phyloP scores from a whole-genome alignment of 345 rosid genomes.

The Hevea brasiliensis region DNA sequence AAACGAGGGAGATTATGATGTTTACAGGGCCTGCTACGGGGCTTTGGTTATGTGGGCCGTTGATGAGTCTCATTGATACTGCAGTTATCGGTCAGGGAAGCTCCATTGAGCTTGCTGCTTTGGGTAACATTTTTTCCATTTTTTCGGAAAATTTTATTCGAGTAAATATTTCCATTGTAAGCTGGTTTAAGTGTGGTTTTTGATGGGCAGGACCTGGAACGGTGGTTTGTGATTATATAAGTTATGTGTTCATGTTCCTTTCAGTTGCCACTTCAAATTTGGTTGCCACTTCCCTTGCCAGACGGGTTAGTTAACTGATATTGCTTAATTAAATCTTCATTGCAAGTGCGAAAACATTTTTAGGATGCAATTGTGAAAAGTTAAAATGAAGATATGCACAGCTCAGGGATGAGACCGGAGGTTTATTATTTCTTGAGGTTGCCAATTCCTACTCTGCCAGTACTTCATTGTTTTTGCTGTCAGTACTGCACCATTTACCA shows the following conservation, averaged over 20 bases:
- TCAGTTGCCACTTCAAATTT: slow-evolving; percentile 56
- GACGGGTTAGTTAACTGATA: slow-evolving; percentile 31
- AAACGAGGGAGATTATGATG: slow-evolving; percentile 72
- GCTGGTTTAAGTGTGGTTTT: slow-evolving; percentile 2
- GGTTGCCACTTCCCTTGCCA: slow-evolving; percentile 55
- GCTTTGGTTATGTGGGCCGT: slow-evolving; percentile 84
- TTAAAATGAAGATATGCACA: background rate
- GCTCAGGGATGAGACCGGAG: background rate
- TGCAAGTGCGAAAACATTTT: background rate
- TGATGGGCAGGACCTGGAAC: slow-evolving; percentile 51
- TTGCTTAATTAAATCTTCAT: background rate
- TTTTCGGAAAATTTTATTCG: background rate
- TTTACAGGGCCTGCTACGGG: slow-evolving; percentile 93
- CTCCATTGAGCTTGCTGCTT: slow-evolving; percentile 86
- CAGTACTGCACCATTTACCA: background rate
- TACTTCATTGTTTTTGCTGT: background rate
- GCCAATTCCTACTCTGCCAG: background rate
- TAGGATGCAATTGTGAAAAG: background rate
- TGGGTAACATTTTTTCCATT: slow-evolving; percentile 45
- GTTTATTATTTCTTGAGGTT: background rate
- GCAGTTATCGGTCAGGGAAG: slow-evolving; percentile 91
- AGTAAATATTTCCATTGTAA: background rate
- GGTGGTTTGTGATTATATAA: slow-evolving; percentile 52
- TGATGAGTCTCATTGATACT: slow-evolving; percentile 95
- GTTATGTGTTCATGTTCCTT: slow-evolving; percentile 55